Evolutionary conservation across 768 basidiomycete species (phyloP), one percentile per base, ranked within the genome.

Genomic region (Sarcomyxa edulis): DNA sequence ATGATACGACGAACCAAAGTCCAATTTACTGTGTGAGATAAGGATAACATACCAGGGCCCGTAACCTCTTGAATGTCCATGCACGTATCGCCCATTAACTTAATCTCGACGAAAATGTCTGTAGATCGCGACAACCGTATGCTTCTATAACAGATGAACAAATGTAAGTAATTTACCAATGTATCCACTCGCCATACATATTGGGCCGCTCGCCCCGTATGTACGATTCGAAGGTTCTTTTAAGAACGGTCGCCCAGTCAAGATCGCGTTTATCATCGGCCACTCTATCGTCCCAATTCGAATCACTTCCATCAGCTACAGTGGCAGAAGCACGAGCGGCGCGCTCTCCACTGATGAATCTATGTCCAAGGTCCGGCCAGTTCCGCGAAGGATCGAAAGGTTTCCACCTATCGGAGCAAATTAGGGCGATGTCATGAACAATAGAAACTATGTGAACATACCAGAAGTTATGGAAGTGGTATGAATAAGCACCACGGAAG

Each of bases 401-500:
- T 51, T 86, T 81, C 93, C 92, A 95, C 92, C 92, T 95, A 49
- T 9, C 27, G 11, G 9, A 32, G 25, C 26, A 18, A 38, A 21
- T 39, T 12, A 40, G 25, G 38, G 22, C 7, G 30, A 20, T 9
- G 18, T 14, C 10, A 23, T n/a, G 23, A 23, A 27, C 22, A 23
- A 28, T 8, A 22, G 30, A 32, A 34, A 30, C n/a, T 28, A 19
- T 4, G 31, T 8, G n/a, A 8, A 54, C 67, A 37, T 37, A 87
- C 89, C 89, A 90, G 61, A 84, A 88, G 54, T 92, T 92, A 60
- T 94, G 92, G 66, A 89, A 96, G 55, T 94, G 91, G 61, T 95
- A 95, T 3, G 87, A 91, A 56, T 86, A 94, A 2, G 90, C 84
- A 19, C 94, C 93, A 50, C 76, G 75, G 74, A 93, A 97, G 70